Percentiles rank a stretch among this genome's conserved stretches.
Conservation (phyloP, 1,139 yeast genomes). For the Candida smagusa region DNA sequence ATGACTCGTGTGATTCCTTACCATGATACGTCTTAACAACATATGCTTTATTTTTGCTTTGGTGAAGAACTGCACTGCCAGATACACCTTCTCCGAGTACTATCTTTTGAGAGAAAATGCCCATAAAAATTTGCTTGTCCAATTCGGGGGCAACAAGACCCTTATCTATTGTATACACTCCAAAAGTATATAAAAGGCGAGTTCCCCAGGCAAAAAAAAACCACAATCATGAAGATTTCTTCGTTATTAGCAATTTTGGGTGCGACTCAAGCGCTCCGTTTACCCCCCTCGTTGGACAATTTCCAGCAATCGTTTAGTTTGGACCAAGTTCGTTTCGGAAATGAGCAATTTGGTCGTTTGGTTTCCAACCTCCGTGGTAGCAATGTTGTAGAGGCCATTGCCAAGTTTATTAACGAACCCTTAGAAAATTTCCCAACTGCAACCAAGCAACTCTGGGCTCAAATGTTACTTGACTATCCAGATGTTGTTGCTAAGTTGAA, state of each 20-base stretch:
- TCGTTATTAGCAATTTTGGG: slow-evolving; percentile 21
- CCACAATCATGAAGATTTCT: no score
- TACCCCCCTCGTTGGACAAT: slow-evolving; percentile 27
- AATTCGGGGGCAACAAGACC: no score
- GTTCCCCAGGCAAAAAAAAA: no score
- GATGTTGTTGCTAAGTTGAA: slow-evolving; percentile 45
- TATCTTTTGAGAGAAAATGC: neutral
- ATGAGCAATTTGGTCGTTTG: slow-evolving; percentile 15
- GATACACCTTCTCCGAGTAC: slow-evolving; percentile 30
- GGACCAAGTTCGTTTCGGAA: slow-evolving; percentile 16
- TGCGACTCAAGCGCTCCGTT: slow-evolving; percentile 26
- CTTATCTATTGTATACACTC: no score
- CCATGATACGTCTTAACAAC: slow-evolving; percentile 42
- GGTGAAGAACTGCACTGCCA: slow-evolving; percentile 37
- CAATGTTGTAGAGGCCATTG: slow-evolving; percentile 27
- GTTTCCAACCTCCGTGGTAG: slow-evolving; percentile 16
- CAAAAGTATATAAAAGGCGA: no score
- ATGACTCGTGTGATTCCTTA: slow-evolving; percentile 34
- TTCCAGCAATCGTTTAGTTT: slow-evolving; percentile 22
- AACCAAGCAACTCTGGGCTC: slow-evolving; percentile 55
- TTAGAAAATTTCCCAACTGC: slow-evolving; percentile 45
- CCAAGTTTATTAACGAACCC: slow-evolving; percentile 44
- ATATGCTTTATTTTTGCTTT: slow-evolving; percentile 11
- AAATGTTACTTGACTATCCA: slow-evolving; percentile 58
- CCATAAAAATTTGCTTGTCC: no score